Evolutionary conservation across 768 basidiomycete genomes (phyloP), one percentile per base, ranked within the genome.

Genomic region (Tricholoma furcatifolium): DNA sequence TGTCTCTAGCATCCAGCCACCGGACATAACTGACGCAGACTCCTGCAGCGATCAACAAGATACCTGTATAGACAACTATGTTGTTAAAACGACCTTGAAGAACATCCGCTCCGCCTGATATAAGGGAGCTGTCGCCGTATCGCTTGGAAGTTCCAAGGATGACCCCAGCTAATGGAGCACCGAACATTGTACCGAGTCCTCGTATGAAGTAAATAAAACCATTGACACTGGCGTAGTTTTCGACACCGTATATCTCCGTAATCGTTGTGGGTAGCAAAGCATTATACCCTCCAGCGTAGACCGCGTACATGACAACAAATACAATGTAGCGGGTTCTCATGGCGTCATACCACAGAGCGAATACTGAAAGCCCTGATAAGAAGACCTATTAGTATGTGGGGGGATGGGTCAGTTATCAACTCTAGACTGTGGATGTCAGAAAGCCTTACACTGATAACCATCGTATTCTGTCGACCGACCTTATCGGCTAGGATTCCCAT

Each of bases 261-360:
- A 75, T 72, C 1, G 74, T 73, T 6, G 76, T 75, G 4, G 75
- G 75, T 18, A 77, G 58, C 11, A 76, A 65, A 10, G 73, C 71
- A 51, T 75, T 75, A 63, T 77, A 76, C 2, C 75, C 75, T 17
- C 75, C 75, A 2, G 76, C 72, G 42, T 68, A 70, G 45, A 76
- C 61, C 14, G 73, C 76, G 54, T 78, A 77, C 45, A 72, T 50
- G 20, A 76, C 64, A 18, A 71, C 56, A 60, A 77, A 76, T 0
- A 67, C 68, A 36, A 74, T 57, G 56, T 75, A 78, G 2, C 72
- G 70, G 0, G 59, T 47, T 21, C 71, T 67, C 8, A 64, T 55
- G 9, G 75, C 73, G 47, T 72, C 55, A 45, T 73, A 68, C 75
- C 76, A 77, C n/a, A 77, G 63, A 0, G 70, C 68, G 43, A 77